phyloP scores from a whole-genome alignment of 306 rosid species.

The Astragalus glycyphyllos region DNA sequence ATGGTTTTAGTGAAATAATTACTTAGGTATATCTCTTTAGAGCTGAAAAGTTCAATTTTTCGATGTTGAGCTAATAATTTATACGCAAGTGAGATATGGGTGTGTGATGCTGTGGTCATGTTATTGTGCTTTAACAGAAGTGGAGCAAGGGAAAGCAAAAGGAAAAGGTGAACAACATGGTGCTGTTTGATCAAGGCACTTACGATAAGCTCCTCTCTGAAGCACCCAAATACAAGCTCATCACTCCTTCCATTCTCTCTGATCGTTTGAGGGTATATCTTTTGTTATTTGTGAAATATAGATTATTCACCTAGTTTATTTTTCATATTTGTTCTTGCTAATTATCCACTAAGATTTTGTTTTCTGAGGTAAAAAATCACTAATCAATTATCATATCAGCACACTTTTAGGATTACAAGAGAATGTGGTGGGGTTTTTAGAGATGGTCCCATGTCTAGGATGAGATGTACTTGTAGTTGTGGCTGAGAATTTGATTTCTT shows the following conservation, averaged over 20 bases:
- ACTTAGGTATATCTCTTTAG: background rate
- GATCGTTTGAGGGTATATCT: constrained; percentile 66
- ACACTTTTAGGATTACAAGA: background rate
- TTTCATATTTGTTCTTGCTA: background rate
- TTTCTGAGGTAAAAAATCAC: background rate
- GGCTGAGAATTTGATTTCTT: background rate
- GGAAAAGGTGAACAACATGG: constrained; percentile 85
- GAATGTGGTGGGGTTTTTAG: background rate
- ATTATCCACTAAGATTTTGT: background rate
- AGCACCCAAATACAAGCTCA: constrained; percentile 75
- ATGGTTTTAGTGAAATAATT: background rate
- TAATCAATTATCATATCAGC: background rate
- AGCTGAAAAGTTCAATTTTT: background rate
- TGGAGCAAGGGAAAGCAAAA: constrained; percentile 84
- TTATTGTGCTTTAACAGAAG: constrained; percentile 53
- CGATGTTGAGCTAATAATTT: no score
- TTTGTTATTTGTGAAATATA: background rate
- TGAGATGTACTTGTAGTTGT: background rate
- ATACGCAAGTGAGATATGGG: background rate
- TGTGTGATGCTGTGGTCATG: background rate
- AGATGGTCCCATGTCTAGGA: background rate
- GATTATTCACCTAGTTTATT: background rate
- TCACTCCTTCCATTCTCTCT: constrained; percentile 69
- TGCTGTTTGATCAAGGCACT: constrained; percentile 62
- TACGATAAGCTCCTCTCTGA: constrained; percentile 67